Percentiles rank a stretch among this genome's conserved stretches.
These are phyloP conservation scores for Phellinidium pouzarii DNA, from an alignment of 1,284 basidiomycete genomes.

Conservation along the genomic window DNA sequence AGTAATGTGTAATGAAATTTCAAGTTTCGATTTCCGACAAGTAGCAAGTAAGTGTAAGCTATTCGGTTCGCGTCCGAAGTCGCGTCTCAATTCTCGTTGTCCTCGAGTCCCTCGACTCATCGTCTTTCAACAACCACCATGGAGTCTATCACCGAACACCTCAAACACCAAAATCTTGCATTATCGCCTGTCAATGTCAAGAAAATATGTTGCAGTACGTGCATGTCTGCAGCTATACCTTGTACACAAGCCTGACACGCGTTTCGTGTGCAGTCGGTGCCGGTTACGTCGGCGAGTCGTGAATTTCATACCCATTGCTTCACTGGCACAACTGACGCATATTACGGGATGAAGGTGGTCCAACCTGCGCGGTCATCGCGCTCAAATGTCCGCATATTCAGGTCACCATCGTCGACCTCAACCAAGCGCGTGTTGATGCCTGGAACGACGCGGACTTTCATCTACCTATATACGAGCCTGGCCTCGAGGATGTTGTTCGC, in stretches of 20 bases:
- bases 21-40: neutral
- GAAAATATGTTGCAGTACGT: slow-evolving; percentile 90
- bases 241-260: slow-evolving; percentile 16
- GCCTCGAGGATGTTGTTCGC: slow-evolving; percentile 90
- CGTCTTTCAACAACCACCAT: slow-evolving; percentile 1
- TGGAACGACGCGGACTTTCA: slow-evolving; percentile 83
- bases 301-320: too few species aligned
- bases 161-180: slow-evolving; percentile 13
- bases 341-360: slow-evolving; percentile 54
- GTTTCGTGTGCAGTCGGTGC: slow-evolving; percentile 66
- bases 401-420: slow-evolving; percentile 97
- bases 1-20: neutral
- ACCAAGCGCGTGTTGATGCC: slow-evolving; percentile 89
- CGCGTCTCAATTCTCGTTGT: too few species aligned
- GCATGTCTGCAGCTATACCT: slow-evolving; percentile 7
- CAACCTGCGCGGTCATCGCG: slow-evolving; percentile 94
- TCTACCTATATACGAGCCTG: slow-evolving; percentile 95
- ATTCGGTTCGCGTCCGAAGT: neutral
- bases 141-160: slow-evolving; percentile 11
- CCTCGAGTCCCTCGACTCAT: too few species aligned
- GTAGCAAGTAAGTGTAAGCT: neutral
- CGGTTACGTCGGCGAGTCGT: slow-evolving; percentile 88
- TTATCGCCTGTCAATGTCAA: slow-evolving; percentile 53
- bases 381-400: slow-evolving; percentile 89
- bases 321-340: too few species aligned